Conservation (phyloP, 2,329 filamentous ascomycete genomes). For the Claviceps fusiformis region DNA sequence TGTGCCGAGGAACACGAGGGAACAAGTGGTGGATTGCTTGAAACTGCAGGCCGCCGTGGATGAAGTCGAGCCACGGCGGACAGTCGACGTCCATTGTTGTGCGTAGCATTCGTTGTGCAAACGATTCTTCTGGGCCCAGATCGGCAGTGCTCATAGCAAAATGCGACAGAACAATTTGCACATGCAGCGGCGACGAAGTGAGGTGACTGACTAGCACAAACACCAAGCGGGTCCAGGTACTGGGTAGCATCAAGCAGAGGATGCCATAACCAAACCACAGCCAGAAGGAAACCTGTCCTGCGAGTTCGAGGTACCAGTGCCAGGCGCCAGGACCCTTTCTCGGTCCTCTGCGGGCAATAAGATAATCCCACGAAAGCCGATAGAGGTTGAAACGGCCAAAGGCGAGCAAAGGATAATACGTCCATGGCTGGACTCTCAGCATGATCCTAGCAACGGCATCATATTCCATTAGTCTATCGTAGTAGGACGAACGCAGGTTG, state of each 20-base stretch:
- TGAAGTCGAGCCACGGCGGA: slow-evolving; percentile 56
- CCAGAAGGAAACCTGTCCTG: slow-evolving; percentile 72
- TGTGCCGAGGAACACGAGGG: slow-evolving; percentile 54
- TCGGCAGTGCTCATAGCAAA: slow-evolving; percentile 90
- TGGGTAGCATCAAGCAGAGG: slow-evolving; percentile 59
- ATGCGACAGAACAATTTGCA: slow-evolving; percentile 84
- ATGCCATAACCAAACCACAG: slow-evolving; percentile 74
- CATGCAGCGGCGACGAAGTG: slow-evolving; percentile 67
- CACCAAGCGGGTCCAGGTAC: slow-evolving; percentile 51
- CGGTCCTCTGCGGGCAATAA: slow-evolving; percentile 56
- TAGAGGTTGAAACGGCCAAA: slow-evolving; percentile 85
- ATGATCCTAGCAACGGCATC: slow-evolving; percentile 59
- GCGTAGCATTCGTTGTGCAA: slow-evolving; percentile 79
- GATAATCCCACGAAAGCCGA: slow-evolving; percentile 63
- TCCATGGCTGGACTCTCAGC: slow-evolving; percentile 62
- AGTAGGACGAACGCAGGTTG: slow-evolving; percentile 66
- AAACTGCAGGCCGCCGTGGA: slow-evolving; percentile 61
- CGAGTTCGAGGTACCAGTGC: slow-evolving; percentile 70
- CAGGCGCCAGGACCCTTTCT: slow-evolving; percentile 67
- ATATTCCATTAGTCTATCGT: slow-evolving; percentile 67
- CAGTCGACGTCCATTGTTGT: slow-evolving; percentile 82
- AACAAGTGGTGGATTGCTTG: slow-evolving; percentile 59
- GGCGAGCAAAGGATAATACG: slow-evolving; percentile 70
- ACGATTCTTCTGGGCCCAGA: slow-evolving; percentile 70
- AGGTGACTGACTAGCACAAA: slow-evolving; percentile 74